Percentiles rank a stretch among this genome's conserved stretches.
Evolutionary conservation across 2,329 filamentous ascomycete species (phyloP).

Genomic region (Davidsoniella neocaledoniae): DNA sequence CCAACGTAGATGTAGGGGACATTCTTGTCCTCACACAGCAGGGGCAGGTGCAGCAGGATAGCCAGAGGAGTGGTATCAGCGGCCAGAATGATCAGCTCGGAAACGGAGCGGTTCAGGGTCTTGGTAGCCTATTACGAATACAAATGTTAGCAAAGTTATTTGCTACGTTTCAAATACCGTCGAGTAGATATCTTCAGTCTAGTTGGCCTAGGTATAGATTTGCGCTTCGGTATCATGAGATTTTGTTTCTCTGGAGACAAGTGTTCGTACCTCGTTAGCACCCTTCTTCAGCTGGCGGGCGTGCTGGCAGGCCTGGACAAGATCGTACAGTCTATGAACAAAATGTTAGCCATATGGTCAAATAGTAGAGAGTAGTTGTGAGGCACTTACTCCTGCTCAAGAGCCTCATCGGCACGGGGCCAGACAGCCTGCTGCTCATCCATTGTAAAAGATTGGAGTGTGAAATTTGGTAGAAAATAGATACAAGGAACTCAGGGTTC

Average conservation of each 20-base stretch:
- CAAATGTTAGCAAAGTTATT: background rate
- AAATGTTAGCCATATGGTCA: background rate
- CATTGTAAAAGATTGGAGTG: conserved; percentile 6
- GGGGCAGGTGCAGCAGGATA: conserved; percentile 76
- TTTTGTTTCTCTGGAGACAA: background rate
- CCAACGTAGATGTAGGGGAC: conserved; percentile 50
- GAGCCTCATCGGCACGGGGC: conserved; percentile 54
- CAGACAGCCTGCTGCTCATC: conserved; percentile 31
- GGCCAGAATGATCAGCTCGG: conserved; percentile 76
- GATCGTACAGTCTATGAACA: conserved; percentile 46
- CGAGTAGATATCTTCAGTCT: too few relatives aligned
- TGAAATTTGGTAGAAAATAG: conserved; percentile 8
- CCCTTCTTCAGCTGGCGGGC: conserved; percentile 75
- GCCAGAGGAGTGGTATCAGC: conserved; percentile 77
- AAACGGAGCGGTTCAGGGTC: conserved; percentile 77
- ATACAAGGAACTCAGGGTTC: conserved; percentile 33
- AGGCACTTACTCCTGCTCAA: conserved; percentile 47
- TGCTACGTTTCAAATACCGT: too few relatives aligned
- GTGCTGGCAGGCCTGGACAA: conserved; percentile 56
- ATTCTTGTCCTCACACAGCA: conserved; percentile 71
- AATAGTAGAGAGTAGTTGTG: background rate
- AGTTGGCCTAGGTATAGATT: too few relatives aligned
- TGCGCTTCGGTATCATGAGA: conserved; percentile 6
- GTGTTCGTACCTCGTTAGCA: conserved; percentile 48
- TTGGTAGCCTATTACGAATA: conserved; percentile 44